Evolutionary conservation across 306 rosid genomes (phyloP).

Genomic region (Canavalia ensiformis): DNA sequence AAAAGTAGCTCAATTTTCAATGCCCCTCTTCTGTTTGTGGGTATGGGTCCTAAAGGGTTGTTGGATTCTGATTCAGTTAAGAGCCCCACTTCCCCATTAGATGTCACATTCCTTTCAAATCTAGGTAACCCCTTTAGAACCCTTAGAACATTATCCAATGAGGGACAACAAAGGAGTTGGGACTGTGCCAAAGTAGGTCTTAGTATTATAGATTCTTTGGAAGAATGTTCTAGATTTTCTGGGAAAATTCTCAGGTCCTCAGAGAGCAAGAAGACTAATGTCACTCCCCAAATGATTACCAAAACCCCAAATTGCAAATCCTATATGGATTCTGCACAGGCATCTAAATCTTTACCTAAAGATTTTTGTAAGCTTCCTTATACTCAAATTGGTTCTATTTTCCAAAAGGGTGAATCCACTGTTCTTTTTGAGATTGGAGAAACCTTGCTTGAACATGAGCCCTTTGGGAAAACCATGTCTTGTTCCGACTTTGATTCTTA

Average conservation of each 20-base stretch:
- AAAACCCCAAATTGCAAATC: slow-evolving; percentile 56
- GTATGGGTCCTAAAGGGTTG: slow-evolving; percentile 64
- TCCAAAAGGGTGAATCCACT: slow-evolving; percentile 57
- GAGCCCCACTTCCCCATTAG: slow-evolving; percentile 93
- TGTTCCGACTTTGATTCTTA: slow-evolving; percentile 42
- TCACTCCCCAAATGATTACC: slow-evolving; percentile 67
- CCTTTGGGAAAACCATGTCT: slow-evolving; percentile 63
- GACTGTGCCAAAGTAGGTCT: slow-evolving; percentile 79
- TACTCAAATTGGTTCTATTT: slow-evolving; percentile 47
- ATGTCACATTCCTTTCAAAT: slow-evolving; percentile 68
- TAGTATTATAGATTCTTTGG: slow-evolving; percentile 78
- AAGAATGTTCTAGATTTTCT: slow-evolving; percentile 63
- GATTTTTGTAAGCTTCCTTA: slow-evolving; percentile 61
- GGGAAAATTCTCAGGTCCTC: slow-evolving; percentile 65
- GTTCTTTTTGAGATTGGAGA: slow-evolving; percentile 89
- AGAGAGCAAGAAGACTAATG: slow-evolving; percentile 67
- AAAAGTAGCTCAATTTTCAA: slow-evolving; percentile 70
- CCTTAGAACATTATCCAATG: slow-evolving; percentile 53
- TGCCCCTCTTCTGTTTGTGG: slow-evolving; percentile 72
- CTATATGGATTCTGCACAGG: slow-evolving; percentile 50
- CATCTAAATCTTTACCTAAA: slow-evolving; percentile 78
- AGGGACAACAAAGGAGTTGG: slow-evolving; percentile 75
- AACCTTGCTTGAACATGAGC: slow-evolving; percentile 50
- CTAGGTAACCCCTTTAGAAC: slow-evolving; percentile 63
- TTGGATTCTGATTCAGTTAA: slow-evolving; percentile 78